Percentiles rank a stretch among this genome's conserved stretches.
These are phyloP conservation scores for Ophiocordyceps unilateralis DNA, from an alignment of 2,329 filamentous ascomycete species.

Conservation along the genomic window DNA sequence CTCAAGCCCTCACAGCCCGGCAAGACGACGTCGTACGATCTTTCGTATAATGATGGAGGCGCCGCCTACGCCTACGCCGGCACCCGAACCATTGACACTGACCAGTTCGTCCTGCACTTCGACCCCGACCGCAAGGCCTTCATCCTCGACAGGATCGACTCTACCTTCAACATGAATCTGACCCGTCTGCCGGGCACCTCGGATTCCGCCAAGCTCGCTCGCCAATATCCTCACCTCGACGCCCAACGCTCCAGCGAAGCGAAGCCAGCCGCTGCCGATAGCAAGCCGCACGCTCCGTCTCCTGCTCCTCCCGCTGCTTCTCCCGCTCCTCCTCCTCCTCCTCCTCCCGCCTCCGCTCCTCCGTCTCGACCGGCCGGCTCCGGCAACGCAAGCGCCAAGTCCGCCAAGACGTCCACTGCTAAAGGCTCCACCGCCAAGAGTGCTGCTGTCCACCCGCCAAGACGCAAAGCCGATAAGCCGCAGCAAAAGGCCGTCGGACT, in stretches of 20 bases:
- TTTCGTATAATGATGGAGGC: conserved; percentile 35
- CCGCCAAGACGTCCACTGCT: conserved; percentile 8
- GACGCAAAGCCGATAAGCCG: conserved; percentile 11
- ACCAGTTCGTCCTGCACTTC: conserved; percentile 55
- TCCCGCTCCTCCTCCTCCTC: background rate
- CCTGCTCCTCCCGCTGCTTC: background rate
- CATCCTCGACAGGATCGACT: conserved; percentile 64
- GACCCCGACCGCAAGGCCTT: conserved; percentile 59
- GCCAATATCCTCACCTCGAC: conserved; percentile 48
- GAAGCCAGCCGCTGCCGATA: background rate
- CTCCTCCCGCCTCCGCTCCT: background rate
- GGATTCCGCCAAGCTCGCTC: conserved; percentile 44
- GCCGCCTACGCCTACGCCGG: conserved; percentile 45
- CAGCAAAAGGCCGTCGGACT: conserved; percentile 19
- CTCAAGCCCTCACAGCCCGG: conserved; percentile 31
- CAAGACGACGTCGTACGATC: conserved; percentile 36
- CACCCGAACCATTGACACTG: conserved; percentile 34
- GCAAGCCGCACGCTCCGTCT: conserved; percentile 6
- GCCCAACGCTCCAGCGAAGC: background rate
- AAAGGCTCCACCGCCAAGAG: conserved; percentile 7
- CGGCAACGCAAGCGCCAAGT: background rate
- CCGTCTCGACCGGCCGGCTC: background rate
- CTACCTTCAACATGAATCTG: conserved; percentile 79
- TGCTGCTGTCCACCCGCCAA: conserved; percentile 1
- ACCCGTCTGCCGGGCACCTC: conserved; percentile 48